Base-by-base conservation (phyloP, 768 basidiomycete species). In the Pulveroboletus ravenelii region DNA sequence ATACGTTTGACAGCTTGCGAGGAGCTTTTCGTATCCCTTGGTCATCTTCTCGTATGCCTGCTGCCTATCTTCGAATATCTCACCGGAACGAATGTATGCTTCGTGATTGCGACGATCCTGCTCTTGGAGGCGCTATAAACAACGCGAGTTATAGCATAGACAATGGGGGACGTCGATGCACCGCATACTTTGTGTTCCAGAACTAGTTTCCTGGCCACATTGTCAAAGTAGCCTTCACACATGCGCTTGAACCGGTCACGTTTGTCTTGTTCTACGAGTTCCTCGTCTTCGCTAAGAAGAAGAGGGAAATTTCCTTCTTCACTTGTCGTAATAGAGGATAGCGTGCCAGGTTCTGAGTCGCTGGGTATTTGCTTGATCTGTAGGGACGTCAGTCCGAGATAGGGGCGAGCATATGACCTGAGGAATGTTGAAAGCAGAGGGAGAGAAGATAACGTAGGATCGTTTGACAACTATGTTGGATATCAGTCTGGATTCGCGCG, bases 41-140 rank as follows among this genome's bases (percentile, higher is more conserved):
- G 93, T 93, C 90, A 98, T 96, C 72, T 92, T 93, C 74, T 99
- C 96, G 65, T 99, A 99, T 10, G 90, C 93, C 68, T 98, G 94
- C 66, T 98, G 95, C 31, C 96, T 82, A 67, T 99, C 96, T 64
- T 99, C 96, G 59, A 99, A 99, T 55, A 99, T 97, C 70, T 99
- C 95, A 25, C 96, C 96, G 3, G 94, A 97, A 30, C 94, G 91
- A 58, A 99, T 98, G 65, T 99, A 99, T 50, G 96, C 96, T 74
- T 99, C 96, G 64, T 98, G 95, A 61, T 99, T 99, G 45, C 88
- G 79, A 55, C 86, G 85, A 67, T 98, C 96, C 71, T 96, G 94
- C 57, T 96, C 93, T 84, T 97, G 93, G 41, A 99, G 76, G 42
- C 87, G 85, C 95, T 98, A 62, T 27, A 45, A 20, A 53, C 10